These are phyloP conservation scores for Geranium incanum DNA, from an alignment of 441 rosid species.

Conservation along the genomic window DNA sequence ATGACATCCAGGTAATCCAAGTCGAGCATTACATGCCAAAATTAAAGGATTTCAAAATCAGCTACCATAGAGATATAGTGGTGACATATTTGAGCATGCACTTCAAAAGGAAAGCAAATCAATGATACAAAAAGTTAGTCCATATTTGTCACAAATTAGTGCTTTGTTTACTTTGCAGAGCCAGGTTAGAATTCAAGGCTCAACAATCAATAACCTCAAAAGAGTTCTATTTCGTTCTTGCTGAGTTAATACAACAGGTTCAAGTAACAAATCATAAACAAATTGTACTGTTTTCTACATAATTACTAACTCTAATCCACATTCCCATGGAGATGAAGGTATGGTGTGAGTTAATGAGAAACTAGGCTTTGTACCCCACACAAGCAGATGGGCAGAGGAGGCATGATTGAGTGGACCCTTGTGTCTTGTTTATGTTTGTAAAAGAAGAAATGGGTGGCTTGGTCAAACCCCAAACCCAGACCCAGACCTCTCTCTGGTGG, in stretches of 20 bases:
- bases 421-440: not conserved
- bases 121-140: not conserved
- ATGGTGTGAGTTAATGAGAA: too few species aligned
- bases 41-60: not conserved
- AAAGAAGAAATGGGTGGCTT: not conserved
- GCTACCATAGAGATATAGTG: not conserved
- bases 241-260: too few species aligned
- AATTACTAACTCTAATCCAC: too few species aligned
- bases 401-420: not conserved
- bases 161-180: not conserved
- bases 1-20: not conserved
- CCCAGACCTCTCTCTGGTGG: not conserved
- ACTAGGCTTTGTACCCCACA: too few species aligned
- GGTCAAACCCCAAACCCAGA: not conserved
- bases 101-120: not conserved
- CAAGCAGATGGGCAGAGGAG: too few species aligned
- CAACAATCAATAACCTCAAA: too few species aligned
- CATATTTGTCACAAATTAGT: not conserved
- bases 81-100: too few species aligned
- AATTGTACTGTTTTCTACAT: too few species aligned
- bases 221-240: too few species aligned
- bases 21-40: not conserved
- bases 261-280: too few species aligned
- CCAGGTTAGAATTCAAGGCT: not conserved
- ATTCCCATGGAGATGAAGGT: too few species aligned